phyloP scores from a whole-genome alignment of 2,329 filamentous ascomycete genomes.

The Calonectria hawksworthii region DNA sequence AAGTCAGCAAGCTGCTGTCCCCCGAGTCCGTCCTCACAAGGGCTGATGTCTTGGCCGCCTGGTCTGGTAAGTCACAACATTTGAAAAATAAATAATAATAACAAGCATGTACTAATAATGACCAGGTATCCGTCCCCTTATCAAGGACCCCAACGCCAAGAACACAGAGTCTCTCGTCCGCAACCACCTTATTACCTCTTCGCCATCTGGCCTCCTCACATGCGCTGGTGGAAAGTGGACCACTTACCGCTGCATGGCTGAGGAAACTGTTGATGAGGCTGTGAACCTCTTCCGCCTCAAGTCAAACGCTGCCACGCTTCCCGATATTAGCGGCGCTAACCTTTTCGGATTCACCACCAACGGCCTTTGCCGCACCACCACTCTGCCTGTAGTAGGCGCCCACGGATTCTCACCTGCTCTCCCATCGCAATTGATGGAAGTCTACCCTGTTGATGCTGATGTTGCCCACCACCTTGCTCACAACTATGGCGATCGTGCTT shows the following conservation, averaged over 20 bases:
- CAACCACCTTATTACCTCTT: slow-evolving; percentile 84
- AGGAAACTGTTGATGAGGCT: slow-evolving; percentile 86
- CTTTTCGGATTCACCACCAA: slow-evolving; percentile 65
- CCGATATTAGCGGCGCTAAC: slow-evolving; percentile 77
- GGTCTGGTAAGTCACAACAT: slow-evolving; percentile 72
- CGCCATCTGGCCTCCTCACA: slow-evolving; percentile 81
- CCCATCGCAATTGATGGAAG: slow-evolving; percentile 54
- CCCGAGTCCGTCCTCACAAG: slow-evolving; percentile 82
- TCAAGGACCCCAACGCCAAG: slow-evolving; percentile 84
- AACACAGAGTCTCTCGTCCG: slow-evolving; percentile 88
- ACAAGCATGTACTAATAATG: slow-evolving; percentile 28
- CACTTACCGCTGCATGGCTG: slow-evolving; percentile 90
- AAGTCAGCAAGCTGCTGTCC: slow-evolving; percentile 82
- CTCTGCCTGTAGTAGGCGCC: slow-evolving; percentile 80
- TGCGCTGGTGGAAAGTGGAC: slow-evolving; percentile 91
- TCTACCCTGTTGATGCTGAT: slow-evolving; percentile 52
- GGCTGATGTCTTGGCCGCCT: slow-evolving; percentile 83
- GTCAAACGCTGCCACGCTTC: slow-evolving; percentile 65
- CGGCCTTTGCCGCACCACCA: slow-evolving; percentile 81
- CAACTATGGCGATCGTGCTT: slow-evolving; percentile 71
- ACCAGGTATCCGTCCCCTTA: slow-evolving; percentile 78
- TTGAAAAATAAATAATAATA: too few species aligned
- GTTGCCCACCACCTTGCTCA: slow-evolving; percentile 58
- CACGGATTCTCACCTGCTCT: slow-evolving; percentile 72
- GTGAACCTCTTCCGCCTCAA: slow-evolving; percentile 75